Evolutionary conservation across 2,329 filamentous ascomycete species (phyloP).

Genomic region (Sporothrix sp.): DNA sequence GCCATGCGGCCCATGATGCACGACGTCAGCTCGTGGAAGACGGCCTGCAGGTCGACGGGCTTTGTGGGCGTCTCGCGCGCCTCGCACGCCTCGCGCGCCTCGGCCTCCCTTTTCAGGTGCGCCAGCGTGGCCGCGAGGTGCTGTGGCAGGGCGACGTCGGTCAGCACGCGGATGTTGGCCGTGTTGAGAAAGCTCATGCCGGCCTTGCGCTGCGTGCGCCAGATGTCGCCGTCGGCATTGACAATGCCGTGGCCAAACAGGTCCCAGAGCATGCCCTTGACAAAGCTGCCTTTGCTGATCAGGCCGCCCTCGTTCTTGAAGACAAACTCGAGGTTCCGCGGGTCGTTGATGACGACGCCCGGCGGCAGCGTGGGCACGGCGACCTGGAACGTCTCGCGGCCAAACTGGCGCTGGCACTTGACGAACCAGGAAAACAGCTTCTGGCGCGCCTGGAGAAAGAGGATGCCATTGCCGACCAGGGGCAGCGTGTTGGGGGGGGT

Average conservation of each 20-base stretch:
- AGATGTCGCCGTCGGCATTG: conserved; percentile 54
- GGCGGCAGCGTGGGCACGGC: conserved; percentile 52
- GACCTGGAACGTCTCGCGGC: conserved; percentile 52
- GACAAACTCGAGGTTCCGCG: conserved; percentile 51
- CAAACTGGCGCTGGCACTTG: conserved; percentile 45
- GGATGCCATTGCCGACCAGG: conserved; percentile 49
- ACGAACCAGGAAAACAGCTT: conserved; percentile 54
- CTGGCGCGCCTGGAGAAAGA: conserved; percentile 50
- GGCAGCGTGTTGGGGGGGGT: conserved; percentile 43
- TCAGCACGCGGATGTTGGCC: conserved; percentile 47
- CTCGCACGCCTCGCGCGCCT: conserved; percentile 20
- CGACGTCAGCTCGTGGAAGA: conserved; percentile 55
- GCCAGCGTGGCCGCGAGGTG: conserved; percentile 38
- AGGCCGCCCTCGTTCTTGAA: conserved; percentile 47
- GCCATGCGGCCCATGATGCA: conserved; percentile 59
- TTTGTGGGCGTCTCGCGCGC: conserved; percentile 13
- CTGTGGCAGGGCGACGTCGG: conserved; percentile 45
- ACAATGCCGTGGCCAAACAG: conserved; percentile 58
- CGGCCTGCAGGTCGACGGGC: conserved; percentile 45
- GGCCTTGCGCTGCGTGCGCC: conserved; percentile 53
- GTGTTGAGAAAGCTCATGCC: conserved; percentile 49
- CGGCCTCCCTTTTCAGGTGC: conserved; percentile 25
- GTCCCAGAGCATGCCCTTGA: conserved; percentile 50
- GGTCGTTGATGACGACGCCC: conserved; percentile 53
- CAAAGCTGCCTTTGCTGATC: conserved; percentile 53